phyloP scores from a whole-genome alignment of 345 rosid genomes.

The Arabidopsis arenosa region DNA sequence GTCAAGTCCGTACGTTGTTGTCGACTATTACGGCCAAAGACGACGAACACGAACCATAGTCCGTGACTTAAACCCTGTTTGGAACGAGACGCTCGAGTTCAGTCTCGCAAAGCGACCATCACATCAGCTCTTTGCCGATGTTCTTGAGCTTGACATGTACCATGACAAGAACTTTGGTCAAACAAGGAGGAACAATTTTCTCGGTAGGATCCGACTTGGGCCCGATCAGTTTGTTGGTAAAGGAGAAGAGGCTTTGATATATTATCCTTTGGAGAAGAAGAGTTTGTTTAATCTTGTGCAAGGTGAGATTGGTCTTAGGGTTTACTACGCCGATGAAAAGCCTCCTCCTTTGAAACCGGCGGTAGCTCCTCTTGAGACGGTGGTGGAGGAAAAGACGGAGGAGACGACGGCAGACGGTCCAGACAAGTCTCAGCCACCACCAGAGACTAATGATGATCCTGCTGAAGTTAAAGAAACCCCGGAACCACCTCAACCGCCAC shows the following conservation, averaged over 20 bases:
- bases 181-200: slow-evolving; percentile 63
- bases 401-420: slow-evolving; percentile 8
- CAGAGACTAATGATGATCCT: slow-evolving; percentile 19
- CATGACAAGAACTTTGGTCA: slow-evolving; percentile 81
- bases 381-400: slow-evolving; percentile 46
- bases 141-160: slow-evolving; percentile 71
- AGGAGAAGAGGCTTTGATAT: slow-evolving; percentile 88
- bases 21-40: slow-evolving; percentile 83
- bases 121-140: slow-evolving; percentile 58
- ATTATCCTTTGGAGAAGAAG: slow-evolving; percentile 72
- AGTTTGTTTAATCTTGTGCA: slow-evolving; percentile 60
- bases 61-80: slow-evolving; percentile 72
- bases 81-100: slow-evolving; percentile 82
- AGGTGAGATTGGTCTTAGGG: slow-evolving; percentile 80
- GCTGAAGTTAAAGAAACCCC: slow-evolving; percentile 35
- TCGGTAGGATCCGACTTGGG: slow-evolving; percentile 70
- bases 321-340: slow-evolving; percentile 63
- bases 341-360: slow-evolving; percentile 38
- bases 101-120: slow-evolving; percentile 58
- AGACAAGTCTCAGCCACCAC: slow-evolving; percentile 37
- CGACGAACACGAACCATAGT: slow-evolving; percentile 59
- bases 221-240: slow-evolving; percentile 74
- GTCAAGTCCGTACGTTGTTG: slow-evolving; percentile 83
- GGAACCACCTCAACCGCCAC: slow-evolving; percentile 8
- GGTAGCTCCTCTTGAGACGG: slow-evolving; percentile 41